Base-by-base conservation (phyloP, 495 filamentous ascomycete species). In the Viridothelium virens region DNA sequence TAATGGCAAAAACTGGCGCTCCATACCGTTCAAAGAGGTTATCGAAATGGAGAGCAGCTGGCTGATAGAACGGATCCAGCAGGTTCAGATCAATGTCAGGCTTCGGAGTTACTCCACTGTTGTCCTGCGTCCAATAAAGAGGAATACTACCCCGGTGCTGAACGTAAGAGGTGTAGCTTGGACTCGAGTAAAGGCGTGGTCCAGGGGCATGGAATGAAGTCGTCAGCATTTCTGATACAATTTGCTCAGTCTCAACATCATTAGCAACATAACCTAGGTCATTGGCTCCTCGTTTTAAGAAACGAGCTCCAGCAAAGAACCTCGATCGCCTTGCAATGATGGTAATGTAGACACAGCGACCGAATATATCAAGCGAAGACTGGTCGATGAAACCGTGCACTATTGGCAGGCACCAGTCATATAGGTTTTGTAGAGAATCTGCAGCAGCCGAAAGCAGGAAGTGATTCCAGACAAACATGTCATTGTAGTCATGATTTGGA, bases 171-270 rank as follows among this genome's bases (percentile, higher is more conserved):
- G 94, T 97, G 74, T 91, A 97, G 38, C 88, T 87, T 4, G 94
- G 92, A 70, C 89, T 98, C 2, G 91, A 83, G 76, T 90, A 94
- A 38, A 96, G 84, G 65, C 84, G 85, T 33, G 91, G 91, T 5
- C 91, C 92, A 4, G 94, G 90, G 2, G 89, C 89, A 79, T 98
- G 94, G 72, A 98, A 97, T 0, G 94, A 96, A 2, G 94, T 97
- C 2, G 91, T 96, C 39, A 90, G 78, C 72, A 90, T 87, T 74
- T 98, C 95, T 12, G 92, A 92, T 10, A 97, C 92, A 68, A 98
- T 97, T 74, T 98, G 94, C 77, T 98, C 94, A 4, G 95, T 97
- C 77, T 98, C 95, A n/a, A 98, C 94, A 76, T 98, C 94, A 73
- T 98, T 98, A 46, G 94, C 94, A 63, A 98, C 94, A 76, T 96